These are phyloP conservation scores for Hanseniaspora meyeri DNA, from an alignment of 805 yeast species.

Conservation along the genomic window DNA sequence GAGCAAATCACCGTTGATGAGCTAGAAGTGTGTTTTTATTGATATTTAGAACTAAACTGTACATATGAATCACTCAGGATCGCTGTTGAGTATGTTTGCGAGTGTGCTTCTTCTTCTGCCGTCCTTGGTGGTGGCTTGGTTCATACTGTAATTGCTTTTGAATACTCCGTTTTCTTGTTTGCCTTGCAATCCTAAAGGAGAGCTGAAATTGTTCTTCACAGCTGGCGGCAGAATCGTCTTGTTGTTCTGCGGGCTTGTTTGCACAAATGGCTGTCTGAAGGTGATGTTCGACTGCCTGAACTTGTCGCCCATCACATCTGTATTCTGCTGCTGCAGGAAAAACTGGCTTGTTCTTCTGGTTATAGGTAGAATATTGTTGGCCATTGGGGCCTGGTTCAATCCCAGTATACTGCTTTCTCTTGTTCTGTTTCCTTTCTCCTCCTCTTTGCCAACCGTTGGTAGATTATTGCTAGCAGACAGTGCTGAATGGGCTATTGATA, in stretches of 20 bases:
- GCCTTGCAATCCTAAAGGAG: constrained; percentile 8
- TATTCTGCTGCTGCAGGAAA: constrained; percentile 9
- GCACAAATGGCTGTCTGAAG: not conserved
- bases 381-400: not conserved
- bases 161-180: constrained; percentile 14
- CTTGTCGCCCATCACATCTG: constrained; percentile 2
- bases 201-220: constrained; percentile 14
- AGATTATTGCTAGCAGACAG: not conserved
- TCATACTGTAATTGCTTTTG: constrained; percentile 1
- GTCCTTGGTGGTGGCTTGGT: constrained; percentile 18
- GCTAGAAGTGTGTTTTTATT: not conserved
- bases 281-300: not conserved
- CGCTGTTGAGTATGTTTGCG: constrained; percentile 1
- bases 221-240: constrained; percentile 15
- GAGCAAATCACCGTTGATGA: too few relatives aligned
- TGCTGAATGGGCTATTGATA: not conserved
- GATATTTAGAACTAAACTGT: not conserved
- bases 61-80: not conserved
- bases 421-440: not conserved
- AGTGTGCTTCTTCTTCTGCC: constrained; percentile 9
- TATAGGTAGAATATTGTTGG: constrained; percentile 1
- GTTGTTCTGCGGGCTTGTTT: not conserved
- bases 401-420: constrained; percentile 9
- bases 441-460: not conserved
- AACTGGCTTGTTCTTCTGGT: constrained; percentile 10